These are phyloP conservation scores for Jasminum sambac DNA, from an alignment of 257 asterid species.

Conservation along the genomic window DNA sequence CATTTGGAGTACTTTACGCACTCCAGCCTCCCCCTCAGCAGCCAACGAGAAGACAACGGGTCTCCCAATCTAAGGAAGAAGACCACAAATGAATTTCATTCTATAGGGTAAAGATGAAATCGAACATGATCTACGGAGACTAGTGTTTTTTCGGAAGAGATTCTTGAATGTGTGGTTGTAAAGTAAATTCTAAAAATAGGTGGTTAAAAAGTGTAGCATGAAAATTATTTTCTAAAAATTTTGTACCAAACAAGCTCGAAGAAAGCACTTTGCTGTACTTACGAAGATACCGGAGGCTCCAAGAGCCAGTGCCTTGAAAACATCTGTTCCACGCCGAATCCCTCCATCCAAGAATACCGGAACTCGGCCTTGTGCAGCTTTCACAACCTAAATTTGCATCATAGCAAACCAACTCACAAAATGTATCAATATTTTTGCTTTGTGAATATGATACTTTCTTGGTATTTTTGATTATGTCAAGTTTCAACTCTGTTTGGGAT, in stretches of 20 bases:
- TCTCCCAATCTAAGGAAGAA: conserved; percentile 64
- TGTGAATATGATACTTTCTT: neutral
- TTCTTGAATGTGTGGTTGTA: too few relatives aligned
- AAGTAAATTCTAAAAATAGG: too few relatives aligned
- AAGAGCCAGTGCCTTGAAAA: conserved; percentile 91
- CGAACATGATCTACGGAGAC: neutral
- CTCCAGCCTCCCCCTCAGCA: conserved; percentile 88
- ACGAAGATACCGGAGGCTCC: conserved; percentile 96
- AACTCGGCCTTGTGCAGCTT: conserved; percentile 87
- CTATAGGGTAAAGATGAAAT: too few relatives aligned
- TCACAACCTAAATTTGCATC: conserved; percentile 63
- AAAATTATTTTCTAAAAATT: too few relatives aligned
- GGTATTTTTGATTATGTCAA: neutral
- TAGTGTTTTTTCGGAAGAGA: too few relatives aligned
- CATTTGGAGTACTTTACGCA: conserved; percentile 86
- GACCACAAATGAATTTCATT: neutral
- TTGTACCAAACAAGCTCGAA: neutral
- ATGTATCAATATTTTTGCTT: neutral
- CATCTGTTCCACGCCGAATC: conserved; percentile 93
- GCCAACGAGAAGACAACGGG: conserved; percentile 93
- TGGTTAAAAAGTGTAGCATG: too few relatives aligned
- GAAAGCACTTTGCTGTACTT: conserved; percentile 36
- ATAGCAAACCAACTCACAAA: neutral
- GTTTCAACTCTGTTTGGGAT: neutral
- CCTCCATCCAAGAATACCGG: conserved; percentile 98